Evolutionary conservation across 139 green algal genomes (phyloP).

Genomic region (Coelastrella sp.): DNA sequence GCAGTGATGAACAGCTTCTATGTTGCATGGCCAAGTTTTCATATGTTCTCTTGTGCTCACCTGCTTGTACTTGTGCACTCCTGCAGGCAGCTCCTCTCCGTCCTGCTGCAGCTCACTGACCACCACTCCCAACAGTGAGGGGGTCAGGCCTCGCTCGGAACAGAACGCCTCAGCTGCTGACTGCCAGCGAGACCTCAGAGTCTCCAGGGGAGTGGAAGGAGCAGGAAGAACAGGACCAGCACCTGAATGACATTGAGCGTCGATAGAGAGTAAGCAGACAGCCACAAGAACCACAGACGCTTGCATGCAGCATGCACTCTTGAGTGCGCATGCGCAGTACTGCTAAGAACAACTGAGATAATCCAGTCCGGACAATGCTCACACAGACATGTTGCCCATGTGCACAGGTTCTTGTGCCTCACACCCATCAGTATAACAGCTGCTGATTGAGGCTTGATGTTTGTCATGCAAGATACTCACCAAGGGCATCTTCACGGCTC

Average conservation of each 20-base stretch:
- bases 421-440: too few species aligned
- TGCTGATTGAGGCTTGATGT: background rate
- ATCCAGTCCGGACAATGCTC: too few species aligned
- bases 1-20: background rate
- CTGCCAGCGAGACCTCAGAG: conserved; percentile 34
- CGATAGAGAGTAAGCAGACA: too few species aligned
- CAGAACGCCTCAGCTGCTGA: conserved; percentile 34
- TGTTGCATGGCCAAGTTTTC: background rate
- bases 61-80: conserved; percentile 43
- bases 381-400: too few species aligned
- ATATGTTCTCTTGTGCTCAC: too few species aligned
- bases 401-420: too few species aligned
- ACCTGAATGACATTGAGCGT: background rate
- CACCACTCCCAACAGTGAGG: conserved; percentile 39
- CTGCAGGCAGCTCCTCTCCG: conserved; percentile 3
- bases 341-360: too few species aligned
- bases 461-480: background rate
- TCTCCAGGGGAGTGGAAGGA: conserved; percentile 11
- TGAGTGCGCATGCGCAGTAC: too few species aligned
- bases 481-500: background rate
- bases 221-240: background rate
- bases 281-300: too few species aligned
- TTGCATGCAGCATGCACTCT: too few species aligned
- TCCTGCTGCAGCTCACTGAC: conserved; percentile 24
- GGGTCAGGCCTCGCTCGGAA: background rate